These are phyloP conservation scores for Coemansia sp. DNA, from an alignment of 192 early-diverging fungal species.

Conservation along the genomic window DNA sequence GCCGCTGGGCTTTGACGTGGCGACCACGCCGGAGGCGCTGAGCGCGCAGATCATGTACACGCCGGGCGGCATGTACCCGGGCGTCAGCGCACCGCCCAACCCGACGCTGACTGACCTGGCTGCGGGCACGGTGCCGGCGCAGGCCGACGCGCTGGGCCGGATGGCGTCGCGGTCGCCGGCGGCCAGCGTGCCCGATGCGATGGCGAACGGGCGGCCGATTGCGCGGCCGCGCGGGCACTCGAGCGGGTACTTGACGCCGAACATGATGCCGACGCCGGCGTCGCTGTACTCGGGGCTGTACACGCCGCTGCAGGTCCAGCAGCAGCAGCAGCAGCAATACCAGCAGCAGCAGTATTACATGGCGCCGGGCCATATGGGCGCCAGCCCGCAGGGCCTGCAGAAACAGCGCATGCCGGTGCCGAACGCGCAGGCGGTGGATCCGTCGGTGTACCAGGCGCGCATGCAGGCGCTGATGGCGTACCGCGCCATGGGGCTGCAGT, in stretches of 20 bases:
- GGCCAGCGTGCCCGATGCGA: constrained; percentile 17
- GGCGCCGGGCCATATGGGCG: constrained; percentile 4
- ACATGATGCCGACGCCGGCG: constrained; percentile 2
- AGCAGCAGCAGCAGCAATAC: constrained; percentile 38
- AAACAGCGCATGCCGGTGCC: constrained; percentile 39
- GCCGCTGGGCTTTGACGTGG: constrained; percentile 24
- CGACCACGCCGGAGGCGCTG: constrained; percentile 33
- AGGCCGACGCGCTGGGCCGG: neutral
- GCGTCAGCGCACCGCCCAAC: constrained; percentile 1
- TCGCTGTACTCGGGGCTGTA: constrained; percentile 40
- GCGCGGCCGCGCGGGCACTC: constrained; percentile 33
- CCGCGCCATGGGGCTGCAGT: constrained; percentile 51
- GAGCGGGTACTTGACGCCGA: constrained; percentile 4
- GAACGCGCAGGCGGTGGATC: constrained; percentile 39
- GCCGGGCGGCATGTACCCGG: neutral
- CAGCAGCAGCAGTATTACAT: constrained; percentile 10
- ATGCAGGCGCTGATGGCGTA: constrained; percentile 49
- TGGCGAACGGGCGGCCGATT: constrained; percentile 27
- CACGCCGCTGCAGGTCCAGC: constrained; percentile 38
- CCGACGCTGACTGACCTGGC: constrained; percentile 32
- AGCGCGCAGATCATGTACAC: constrained; percentile 3
- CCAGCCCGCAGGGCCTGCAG: constrained; percentile 15
- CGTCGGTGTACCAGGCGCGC: constrained; percentile 33
- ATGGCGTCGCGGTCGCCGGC: constrained; percentile 34
- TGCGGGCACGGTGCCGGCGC: neutral